Evolutionary conservation across 202 grass and related monocot genomes (phyloP).

Genomic region (Tripidium arundinaceum): DNA sequence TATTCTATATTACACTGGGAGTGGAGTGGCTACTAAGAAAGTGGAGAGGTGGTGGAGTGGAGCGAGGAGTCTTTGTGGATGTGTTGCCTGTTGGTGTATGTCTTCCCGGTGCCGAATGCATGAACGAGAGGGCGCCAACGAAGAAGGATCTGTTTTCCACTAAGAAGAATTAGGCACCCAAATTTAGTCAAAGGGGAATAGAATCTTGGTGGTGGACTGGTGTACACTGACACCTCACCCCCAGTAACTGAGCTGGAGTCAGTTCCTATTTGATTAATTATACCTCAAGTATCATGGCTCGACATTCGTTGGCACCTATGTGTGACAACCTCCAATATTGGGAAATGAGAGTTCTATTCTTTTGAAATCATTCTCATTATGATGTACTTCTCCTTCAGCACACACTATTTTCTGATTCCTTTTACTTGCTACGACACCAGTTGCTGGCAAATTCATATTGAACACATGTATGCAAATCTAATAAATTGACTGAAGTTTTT

Average conservation of each 20-base stretch:
- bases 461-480: neutral
- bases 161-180: neutral
- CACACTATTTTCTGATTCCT: neutral
- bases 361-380: neutral
- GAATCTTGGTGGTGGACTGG: neutral
- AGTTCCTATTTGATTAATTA: neutral
- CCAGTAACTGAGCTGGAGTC: neutral
- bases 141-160: neutral
- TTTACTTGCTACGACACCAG: neutral
- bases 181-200: neutral
- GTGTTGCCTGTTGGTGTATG: too few species aligned
- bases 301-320: neutral
- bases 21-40: too few species aligned
- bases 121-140: neutral
- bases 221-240: neutral
- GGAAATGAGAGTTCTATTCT: neutral
- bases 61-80: too few species aligned
- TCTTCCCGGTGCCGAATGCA: too few species aligned
- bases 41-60: too few species aligned
- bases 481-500: neutral
- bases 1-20: too few species aligned
- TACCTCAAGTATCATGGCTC: slow-evolving; percentile 1
- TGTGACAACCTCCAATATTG: neutral
- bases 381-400: neutral
- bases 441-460: too few species aligned